These are phyloP conservation scores for Fragosphaeria purpurea DNA, from an alignment of 2,329 filamentous ascomycete genomes.

Conservation along the genomic window DNA sequence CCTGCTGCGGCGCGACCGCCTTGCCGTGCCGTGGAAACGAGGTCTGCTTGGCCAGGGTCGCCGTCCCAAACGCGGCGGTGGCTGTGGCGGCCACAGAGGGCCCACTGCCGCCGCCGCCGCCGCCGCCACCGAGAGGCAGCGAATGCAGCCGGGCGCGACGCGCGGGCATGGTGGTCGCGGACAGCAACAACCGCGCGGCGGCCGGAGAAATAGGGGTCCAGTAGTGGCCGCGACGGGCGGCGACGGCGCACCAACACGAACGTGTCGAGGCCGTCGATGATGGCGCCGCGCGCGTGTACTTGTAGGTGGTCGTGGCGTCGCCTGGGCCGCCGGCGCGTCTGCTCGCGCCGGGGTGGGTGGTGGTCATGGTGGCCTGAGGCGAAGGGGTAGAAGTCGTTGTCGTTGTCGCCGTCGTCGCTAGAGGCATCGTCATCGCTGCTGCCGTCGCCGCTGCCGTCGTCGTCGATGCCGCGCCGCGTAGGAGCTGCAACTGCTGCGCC, in stretches of 20 bases:
- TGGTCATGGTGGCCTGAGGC: too few relatives aligned
- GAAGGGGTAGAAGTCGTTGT: too few relatives aligned
- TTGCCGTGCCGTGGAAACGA: conserved; percentile 49
- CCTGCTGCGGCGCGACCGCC: conserved; percentile 43
- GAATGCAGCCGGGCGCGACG: not conserved
- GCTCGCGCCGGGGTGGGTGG: too few relatives aligned
- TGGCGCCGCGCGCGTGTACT: too few relatives aligned
- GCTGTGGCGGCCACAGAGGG: conserved; percentile 8
- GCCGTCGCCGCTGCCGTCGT: conserved; percentile 1
- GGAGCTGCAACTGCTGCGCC: conserved; percentile 6
- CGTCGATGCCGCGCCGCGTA: conserved; percentile 5
- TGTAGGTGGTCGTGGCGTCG: too few relatives aligned
- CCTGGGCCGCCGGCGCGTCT: too few relatives aligned
- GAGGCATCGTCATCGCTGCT: not conserved
- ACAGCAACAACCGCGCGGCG: not conserved
- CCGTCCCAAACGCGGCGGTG: conserved; percentile 27
- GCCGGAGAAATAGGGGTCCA: too few relatives aligned
- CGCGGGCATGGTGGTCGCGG: not conserved
- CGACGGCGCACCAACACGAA: too few relatives aligned
- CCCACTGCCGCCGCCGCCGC: conserved; percentile 7
- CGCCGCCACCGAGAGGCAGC: not conserved
- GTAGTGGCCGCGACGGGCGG: too few relatives aligned
- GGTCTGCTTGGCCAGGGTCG: conserved; percentile 28
- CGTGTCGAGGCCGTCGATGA: too few relatives aligned
- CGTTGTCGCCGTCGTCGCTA: not conserved